These are phyloP conservation scores for Colletotrichum musicola DNA, from an alignment of 2,329 filamentous ascomycete species.

Conservation along the genomic window DNA sequence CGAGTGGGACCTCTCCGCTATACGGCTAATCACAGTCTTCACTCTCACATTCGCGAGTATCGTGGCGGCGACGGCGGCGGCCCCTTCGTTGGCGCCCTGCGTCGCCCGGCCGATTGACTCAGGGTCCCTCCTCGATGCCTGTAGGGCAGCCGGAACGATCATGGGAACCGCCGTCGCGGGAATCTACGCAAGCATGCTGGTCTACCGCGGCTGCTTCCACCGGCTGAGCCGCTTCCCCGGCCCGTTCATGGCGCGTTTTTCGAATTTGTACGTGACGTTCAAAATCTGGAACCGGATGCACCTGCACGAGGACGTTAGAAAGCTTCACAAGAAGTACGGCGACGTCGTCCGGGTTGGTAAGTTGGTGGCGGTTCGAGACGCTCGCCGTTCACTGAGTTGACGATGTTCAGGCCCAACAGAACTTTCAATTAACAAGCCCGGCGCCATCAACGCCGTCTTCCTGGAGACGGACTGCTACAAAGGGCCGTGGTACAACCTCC, in stretches of 20 bases:
- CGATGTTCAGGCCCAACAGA: conserved; percentile 45
- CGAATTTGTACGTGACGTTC: conserved; percentile 41
- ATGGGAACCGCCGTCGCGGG: conserved; percentile 23
- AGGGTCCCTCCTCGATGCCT: background rate
- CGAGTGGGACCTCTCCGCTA: conserved; percentile 44
- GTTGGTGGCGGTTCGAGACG: background rate
- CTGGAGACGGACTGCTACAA: conserved; percentile 47
- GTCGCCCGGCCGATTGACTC: background rate
- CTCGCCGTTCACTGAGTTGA: background rate
- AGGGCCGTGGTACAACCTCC: conserved; percentile 50
- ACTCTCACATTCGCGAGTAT: background rate
- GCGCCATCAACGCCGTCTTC: conserved; percentile 45
- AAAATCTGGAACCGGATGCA: conserved; percentile 41
- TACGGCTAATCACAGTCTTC: conserved; percentile 21
- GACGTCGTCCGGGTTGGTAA: conserved; percentile 47
- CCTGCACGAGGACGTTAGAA: conserved; percentile 43
- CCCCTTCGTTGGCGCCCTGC: background rate
- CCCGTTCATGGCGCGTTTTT: conserved; percentile 43
- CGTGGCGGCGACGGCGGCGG: background rate
- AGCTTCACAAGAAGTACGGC: conserved; percentile 46
- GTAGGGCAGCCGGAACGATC: background rate
- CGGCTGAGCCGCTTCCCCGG: conserved; percentile 45
- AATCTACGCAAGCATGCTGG: conserved; percentile 40
- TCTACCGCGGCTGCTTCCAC: conserved; percentile 43
- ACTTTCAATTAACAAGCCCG: conserved; percentile 46